Evolutionary conservation across 2,329 filamentous ascomycete genomes (phyloP).

Genomic region (Botryosphaeria agaves): DNA sequence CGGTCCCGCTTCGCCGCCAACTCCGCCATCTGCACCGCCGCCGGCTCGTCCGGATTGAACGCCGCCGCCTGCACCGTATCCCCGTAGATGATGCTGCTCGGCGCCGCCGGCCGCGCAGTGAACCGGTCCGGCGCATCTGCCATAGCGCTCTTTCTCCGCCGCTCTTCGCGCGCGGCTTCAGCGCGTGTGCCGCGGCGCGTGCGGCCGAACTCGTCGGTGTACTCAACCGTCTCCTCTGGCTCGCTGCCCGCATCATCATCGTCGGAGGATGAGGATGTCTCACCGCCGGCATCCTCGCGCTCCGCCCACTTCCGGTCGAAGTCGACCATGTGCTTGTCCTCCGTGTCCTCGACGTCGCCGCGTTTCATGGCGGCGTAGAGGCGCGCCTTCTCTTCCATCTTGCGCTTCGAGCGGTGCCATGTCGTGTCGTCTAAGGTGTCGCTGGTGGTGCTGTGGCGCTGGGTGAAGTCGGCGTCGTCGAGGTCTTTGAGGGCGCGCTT

Average conservation of each 20-base stretch:
- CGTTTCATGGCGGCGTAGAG: slow-evolving; percentile 81
- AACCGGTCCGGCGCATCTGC: slow-evolving; percentile 49
- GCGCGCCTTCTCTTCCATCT: slow-evolving; percentile 79
- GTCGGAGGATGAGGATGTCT: slow-evolving; percentile 19
- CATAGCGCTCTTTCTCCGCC: slow-evolving; percentile 35
- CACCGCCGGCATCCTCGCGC: slow-evolving; percentile 28
- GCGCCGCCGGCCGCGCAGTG: slow-evolving; percentile 48
- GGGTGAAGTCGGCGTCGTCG: slow-evolving; percentile 40
- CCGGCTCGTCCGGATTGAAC: slow-evolving; percentile 55
- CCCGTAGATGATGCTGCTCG: slow-evolving; percentile 61
- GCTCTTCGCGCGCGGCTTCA: slow-evolving; percentile 47
- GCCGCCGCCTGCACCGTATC: slow-evolving; percentile 71
- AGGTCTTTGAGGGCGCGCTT: slow-evolving; percentile 46
- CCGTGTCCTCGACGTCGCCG: slow-evolving; percentile 52
- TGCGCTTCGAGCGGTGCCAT: slow-evolving; percentile 51
- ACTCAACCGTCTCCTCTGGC: slow-evolving; percentile 56
- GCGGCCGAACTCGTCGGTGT: slow-evolving; percentile 85
- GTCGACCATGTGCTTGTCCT: slow-evolving; percentile 57
- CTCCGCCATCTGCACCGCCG: slow-evolving; percentile 54
- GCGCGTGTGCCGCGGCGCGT: slow-evolving; percentile 53
- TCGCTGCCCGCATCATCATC: slow-evolving; percentile 20
- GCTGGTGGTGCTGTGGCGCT: slow-evolving; percentile 46
- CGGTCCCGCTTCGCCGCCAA: slow-evolving; percentile 64
- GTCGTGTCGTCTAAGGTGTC: slow-evolving; percentile 39
- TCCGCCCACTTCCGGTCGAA: slow-evolving; percentile 96